Evolutionary conservation across 1,139 yeast species (phyloP).

Genomic region (Taiozyma sp.): DNA sequence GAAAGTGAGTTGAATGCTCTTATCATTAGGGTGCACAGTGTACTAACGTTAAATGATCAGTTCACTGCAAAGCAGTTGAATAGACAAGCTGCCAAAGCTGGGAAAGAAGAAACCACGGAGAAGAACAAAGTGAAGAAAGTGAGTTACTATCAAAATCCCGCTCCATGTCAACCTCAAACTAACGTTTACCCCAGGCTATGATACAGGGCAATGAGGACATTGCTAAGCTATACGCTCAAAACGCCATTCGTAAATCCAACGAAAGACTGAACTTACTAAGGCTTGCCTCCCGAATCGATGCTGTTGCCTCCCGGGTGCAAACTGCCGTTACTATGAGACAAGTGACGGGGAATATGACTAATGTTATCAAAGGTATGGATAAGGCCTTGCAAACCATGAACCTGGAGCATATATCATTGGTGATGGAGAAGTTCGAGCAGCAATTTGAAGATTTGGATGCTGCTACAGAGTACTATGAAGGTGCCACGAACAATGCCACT

Average conservation of each 20-base stretch:
- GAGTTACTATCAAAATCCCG: conserved; percentile 10
- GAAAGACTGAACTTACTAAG: conserved; percentile 81
- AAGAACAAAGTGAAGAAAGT: conserved; percentile 82
- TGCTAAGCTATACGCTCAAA: conserved; percentile 91
- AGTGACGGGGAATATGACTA: conserved; percentile 91
- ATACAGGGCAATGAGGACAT: conserved; percentile 86
- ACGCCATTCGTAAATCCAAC: conserved; percentile 87
- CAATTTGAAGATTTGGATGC: conserved; percentile 98
- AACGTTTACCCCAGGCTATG: conserved; percentile 43
- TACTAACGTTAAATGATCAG: conserved; percentile 28
- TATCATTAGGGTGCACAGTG: not conserved
- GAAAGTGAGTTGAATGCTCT: conserved; percentile 28
- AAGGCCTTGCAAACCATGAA: conserved; percentile 95
- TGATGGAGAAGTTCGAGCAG: conserved; percentile 94
- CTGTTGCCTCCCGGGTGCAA: conserved; percentile 93
- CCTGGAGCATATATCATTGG: conserved; percentile 83
- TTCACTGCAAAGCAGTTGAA: conserved; percentile 93
- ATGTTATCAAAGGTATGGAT: conserved; percentile 94
- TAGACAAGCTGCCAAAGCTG: conserved; percentile 86
- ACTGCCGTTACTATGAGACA: conserved; percentile 97
- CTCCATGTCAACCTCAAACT: not conserved
- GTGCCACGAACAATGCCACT: conserved; percentile 82
- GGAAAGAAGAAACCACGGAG: conserved; percentile 85
- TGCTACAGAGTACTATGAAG: conserved; percentile 87
- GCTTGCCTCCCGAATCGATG: conserved; percentile 87